Percentiles rank a stretch among this genome's conserved stretches.
phyloP scores from a whole-genome alignment of 805 yeast genomes.

The Kuraishia cidri region DNA sequence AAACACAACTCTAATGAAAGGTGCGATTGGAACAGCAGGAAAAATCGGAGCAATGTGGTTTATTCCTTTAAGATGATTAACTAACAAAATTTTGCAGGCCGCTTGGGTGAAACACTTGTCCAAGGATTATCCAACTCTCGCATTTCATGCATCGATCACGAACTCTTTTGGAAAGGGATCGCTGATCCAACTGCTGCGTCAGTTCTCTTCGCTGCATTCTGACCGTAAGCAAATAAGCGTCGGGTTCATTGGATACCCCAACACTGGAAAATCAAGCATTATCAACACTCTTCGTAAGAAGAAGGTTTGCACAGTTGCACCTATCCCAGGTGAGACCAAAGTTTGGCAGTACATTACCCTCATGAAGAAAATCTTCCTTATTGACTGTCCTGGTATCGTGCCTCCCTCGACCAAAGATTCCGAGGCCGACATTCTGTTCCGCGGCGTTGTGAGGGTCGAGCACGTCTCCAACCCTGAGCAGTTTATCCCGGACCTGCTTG shows the following conservation, averaged over 20 bases:
- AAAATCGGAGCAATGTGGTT: too few relatives aligned
- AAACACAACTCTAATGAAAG: too few relatives aligned
- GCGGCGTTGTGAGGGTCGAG: conserved; percentile 99
- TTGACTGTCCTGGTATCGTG: conserved; percentile 98
- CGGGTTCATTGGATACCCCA: conserved; percentile 96
- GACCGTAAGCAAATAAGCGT: conserved; percentile 96
- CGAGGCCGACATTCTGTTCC: conserved; percentile 83
- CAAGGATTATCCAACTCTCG: conserved; percentile 86
- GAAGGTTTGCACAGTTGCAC: conserved; percentile 96
- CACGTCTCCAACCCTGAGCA: conserved; percentile 95
- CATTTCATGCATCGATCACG: conserved; percentile 96
- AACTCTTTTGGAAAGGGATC: conserved; percentile 98
- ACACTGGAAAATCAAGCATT: conserved; percentile 95
- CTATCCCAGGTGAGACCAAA: conserved; percentile 98
- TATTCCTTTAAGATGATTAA: conserved; percentile 2
- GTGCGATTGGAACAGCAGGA: too few relatives aligned
- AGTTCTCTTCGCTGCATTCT: conserved; percentile 80
- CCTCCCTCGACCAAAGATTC: conserved; percentile 90
- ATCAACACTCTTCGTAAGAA: conserved; percentile 89
- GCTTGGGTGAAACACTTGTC: conserved; percentile 98
- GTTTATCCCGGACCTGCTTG: conserved; percentile 79
- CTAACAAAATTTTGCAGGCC: conserved; percentile 58
- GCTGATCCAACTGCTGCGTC: conserved; percentile 85
- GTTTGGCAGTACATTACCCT: conserved; percentile 98
- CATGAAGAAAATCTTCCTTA: conserved; percentile 91